Base-by-base conservation (phyloP, 805 yeast species). In the Wickerhamomyces mucosus region DNA sequence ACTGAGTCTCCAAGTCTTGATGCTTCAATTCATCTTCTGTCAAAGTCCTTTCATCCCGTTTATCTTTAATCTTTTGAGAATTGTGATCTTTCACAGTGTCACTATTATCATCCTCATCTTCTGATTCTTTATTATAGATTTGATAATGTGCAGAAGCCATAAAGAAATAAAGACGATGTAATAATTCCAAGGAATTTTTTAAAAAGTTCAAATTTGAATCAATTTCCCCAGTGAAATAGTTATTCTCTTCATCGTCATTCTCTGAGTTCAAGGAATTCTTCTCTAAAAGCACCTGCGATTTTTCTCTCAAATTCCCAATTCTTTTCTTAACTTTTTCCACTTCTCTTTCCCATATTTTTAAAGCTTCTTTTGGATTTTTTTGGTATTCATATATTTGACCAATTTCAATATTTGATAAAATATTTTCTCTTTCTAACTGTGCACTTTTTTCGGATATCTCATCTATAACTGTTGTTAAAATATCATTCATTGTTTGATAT, bases 141-240 rank as follows among this genome's bases (percentile, higher is more conserved):
- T 79, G 88, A 40, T 67, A 82, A 46, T 79, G 72, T 0, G 81
- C 71, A 2, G 86, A 73, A 0, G 84, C 96, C 17, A 81, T 59
- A 39, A 85, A 72, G 48, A 88, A 89, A 47, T 72, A 79, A 27
- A 78, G 67, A 31, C 88, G 76, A 50, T 92, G 96, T 12, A 83
- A 55, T 9, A 74, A 46, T 31, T 83, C 79, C 20, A 66, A 42
- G 7, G 15, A 23, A 10, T 9, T 5, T 11, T 23, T 23, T 16
- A 23, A 23, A 5, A 16, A 4, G 16, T 9, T 8, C 6, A 9
- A 10, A 11, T 23, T 23, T 11, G 15, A 7, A 14, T 23, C 26
- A 1, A 73, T 75, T 67, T 11, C 59, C 47, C 38, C 81, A 55
- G 28, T 29, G 24, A 21, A 19, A 21, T 9, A 17, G 3, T 40